Evolutionary conservation across 768 basidiomycete genomes (phyloP).

Genomic region (Boletus edulis): DNA sequence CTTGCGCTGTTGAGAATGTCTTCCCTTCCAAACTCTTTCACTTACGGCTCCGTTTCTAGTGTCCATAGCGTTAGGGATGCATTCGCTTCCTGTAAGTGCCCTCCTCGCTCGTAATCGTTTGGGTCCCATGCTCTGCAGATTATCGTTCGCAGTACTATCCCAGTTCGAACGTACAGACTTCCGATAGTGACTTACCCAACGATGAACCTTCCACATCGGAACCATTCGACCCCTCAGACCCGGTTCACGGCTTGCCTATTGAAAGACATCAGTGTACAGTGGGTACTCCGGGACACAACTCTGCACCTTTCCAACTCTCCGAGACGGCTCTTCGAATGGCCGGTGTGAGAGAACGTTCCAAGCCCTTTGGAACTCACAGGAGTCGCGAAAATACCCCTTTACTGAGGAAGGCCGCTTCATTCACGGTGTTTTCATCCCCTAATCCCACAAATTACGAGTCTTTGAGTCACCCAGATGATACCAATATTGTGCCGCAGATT

Average conservation of each 20-base stretch:
- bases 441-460: background rate
- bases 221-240: background rate
- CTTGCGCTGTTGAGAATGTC: slow-evolving; percentile 35
- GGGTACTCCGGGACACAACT: background rate
- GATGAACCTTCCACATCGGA: slow-evolving; percentile 21
- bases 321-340: slow-evolving; percentile 23
- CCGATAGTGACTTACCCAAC: slow-evolving; percentile 42
- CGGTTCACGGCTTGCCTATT: background rate
- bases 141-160: slow-evolving; percentile 68
- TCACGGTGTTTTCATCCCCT: slow-evolving; percentile 20
- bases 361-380: background rate
- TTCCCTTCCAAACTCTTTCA: slow-evolving; percentile 44
- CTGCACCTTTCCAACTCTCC: slow-evolving; percentile 9
- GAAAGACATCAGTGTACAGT: slow-evolving; percentile 7
- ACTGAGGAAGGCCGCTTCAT: slow-evolving; percentile 38
- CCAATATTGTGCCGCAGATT: background rate
- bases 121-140: slow-evolving; percentile 40
- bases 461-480: background rate
- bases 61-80: slow-evolving; percentile 51
- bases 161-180: slow-evolving; percentile 54
- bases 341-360: slow-evolving; percentile 2
- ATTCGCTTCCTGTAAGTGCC: slow-evolving; percentile 55
- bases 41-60: slow-evolving; percentile 48
- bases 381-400: slow-evolving; percentile 37
- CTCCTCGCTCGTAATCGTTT: background rate